Percentiles rank a stretch among this genome's conserved stretches.
phyloP scores from a whole-genome alignment of 108 stramenopile species.

The Nitzschia inconspicua region DNA sequence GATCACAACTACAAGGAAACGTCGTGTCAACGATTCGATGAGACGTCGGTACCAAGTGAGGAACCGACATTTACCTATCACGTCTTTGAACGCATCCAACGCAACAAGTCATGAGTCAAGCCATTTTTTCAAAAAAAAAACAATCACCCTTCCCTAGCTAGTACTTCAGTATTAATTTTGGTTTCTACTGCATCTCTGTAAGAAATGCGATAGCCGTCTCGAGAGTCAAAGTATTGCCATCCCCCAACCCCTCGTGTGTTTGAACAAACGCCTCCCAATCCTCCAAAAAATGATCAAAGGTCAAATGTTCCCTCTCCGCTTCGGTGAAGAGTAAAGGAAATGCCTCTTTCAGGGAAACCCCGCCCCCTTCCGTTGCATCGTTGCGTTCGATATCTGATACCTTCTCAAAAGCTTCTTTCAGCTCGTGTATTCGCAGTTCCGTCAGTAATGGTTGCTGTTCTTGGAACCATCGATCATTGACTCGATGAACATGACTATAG shows the following conservation, averaged over 20 bases:
- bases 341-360: conserved; percentile 38
- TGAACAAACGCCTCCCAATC: conserved; percentile 71
- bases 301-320: conserved; percentile 70
- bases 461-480: conserved; percentile 68
- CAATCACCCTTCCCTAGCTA: no score
- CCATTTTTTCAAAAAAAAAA: no score
- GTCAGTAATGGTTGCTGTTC: conserved; percentile 68
- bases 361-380: not conserved
- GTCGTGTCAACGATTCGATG: no score
- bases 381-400: not conserved
- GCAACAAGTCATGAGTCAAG: no score
- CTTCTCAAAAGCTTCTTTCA: conserved; percentile 33
- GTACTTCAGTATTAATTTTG: no score
- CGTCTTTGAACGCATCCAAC: conserved; percentile 69
- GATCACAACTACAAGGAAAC: conserved; percentile 9
- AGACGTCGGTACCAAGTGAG: no score
- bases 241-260: no score
- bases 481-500: conserved; percentile 47
- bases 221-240: no score
- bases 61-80: conserved; percentile 61
- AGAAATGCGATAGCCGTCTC: no score
- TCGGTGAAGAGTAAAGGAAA: conserved; percentile 68
- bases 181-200: no score
- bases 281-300: conserved; percentile 72
- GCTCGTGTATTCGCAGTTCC: conserved; percentile 30